Evolutionary conservation across 805 yeast genomes (phyloP).

Genomic region (Danielia reshetovae): DNA sequence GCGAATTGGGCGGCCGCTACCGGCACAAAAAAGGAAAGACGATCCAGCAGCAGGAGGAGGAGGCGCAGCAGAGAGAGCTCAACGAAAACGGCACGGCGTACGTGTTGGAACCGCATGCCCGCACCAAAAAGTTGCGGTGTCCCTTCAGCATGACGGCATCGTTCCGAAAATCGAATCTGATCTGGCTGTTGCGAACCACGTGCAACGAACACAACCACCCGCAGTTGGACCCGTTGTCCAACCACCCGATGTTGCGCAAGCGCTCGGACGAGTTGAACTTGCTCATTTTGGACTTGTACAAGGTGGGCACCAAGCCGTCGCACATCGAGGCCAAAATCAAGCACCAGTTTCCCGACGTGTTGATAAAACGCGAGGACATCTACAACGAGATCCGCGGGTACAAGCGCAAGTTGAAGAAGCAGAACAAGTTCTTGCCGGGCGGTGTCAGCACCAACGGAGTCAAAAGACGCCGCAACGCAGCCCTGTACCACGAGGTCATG

Average conservation of each 20-base stretch:
- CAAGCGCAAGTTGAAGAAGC: conserved; percentile 47
- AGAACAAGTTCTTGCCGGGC: conserved; percentile 23
- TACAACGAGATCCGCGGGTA: conserved; percentile 55
- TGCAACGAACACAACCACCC: conserved; percentile 59
- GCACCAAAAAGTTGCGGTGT: conserved; percentile 51
- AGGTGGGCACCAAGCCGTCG: conserved; percentile 53
- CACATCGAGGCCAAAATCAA: conserved; percentile 50
- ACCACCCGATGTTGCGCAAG: conserved; percentile 56
- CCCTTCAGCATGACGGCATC: conserved; percentile 59
- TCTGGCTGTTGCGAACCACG: conserved; percentile 51
- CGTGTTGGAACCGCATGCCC: conserved; percentile 37
- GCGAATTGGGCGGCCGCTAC: conserved; percentile 55
- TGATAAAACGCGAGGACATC: conserved; percentile 54
- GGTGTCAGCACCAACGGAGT: conserved; percentile 9
- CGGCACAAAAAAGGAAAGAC: conserved; percentile 43
- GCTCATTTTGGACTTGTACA: conserved; percentile 48
- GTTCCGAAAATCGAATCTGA: conserved; percentile 45
- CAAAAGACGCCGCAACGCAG: conserved; percentile 15
- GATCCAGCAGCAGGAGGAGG: conserved; percentile 20
- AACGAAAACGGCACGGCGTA: conserved; percentile 31
- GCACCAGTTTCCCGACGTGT: conserved; percentile 49
- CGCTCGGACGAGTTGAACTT: conserved; percentile 49
- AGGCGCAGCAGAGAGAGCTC: conserved; percentile 17
- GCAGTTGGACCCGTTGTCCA: conserved; percentile 50
- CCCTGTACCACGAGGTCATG: conserved; percentile 16